phyloP scores from a whole-genome alignment of 2,329 filamentous ascomycete species.

The Corynespora cassiicola region DNA sequence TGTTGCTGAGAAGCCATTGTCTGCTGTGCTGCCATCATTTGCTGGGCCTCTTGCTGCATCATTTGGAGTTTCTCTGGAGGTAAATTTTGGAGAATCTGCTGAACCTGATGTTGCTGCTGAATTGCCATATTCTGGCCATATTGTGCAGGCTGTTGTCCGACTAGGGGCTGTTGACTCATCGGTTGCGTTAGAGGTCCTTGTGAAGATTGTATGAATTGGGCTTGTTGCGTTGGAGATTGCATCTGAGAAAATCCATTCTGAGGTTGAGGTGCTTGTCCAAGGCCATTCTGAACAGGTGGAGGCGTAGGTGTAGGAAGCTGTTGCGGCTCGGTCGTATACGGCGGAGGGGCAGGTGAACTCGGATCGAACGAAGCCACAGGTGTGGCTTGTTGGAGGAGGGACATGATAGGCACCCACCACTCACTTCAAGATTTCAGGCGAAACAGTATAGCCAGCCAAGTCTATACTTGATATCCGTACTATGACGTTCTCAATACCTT shows the following conservation, averaged over 20 bases:
- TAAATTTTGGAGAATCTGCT: conserved; percentile 36
- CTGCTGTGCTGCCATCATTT: conserved; percentile 19
- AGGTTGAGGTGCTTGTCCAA: conserved; percentile 15
- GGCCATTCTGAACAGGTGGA: conserved; percentile 17
- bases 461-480: no score
- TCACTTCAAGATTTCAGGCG: no score
- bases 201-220: conserved; percentile 17
- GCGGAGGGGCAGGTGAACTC: conserved; percentile 25
- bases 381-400: conserved; percentile 19
- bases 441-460: no score
- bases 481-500: no score
- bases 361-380: conserved; percentile 18
- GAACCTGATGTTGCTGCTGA: conserved; percentile 36
- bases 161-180: conserved; percentile 13
- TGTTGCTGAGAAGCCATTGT: conserved; percentile 8
- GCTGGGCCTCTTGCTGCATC: conserved; percentile 36
- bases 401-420: no score
- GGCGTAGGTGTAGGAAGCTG: conserved; percentile 26
- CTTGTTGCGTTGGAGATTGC: conserved; percentile 18
- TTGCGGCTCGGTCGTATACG: conserved; percentile 22
- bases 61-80: conserved; percentile 39
- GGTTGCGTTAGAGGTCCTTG: conserved; percentile 10
- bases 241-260: conserved; percentile 22
- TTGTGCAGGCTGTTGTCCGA: conserved; percentile 23
- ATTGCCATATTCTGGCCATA: conserved; percentile 29